Evolutionary conservation across 164 flowering plant genomes (phyloP), one percentile per base, ranked within the genome.

Genomic region (Nymphaea colorata): DNA sequence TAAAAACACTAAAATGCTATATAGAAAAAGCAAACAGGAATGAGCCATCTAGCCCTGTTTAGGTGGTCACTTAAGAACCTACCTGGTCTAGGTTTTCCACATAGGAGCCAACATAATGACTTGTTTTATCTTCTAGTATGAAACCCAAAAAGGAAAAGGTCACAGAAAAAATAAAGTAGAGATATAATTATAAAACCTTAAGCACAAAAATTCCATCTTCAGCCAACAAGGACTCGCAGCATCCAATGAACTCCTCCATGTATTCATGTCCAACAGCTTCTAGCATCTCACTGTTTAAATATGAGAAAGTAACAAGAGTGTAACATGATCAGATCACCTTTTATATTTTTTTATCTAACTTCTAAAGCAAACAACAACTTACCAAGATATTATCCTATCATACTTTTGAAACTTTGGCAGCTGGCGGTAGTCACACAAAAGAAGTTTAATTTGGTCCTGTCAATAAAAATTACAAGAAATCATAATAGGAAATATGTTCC

Each of bases 191-290:
- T 42, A 18, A 8, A 44, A 91, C 98, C 95, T 93, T 97, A n/a
- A 91, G 79, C 72, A 93, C 93, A 72, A 91, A 75, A 67, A 93
- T 79, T 4, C 98, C 97, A 64, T 91, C 76, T 72, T 85, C 82
- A 60, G 90, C 88, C 74, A 93, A 75, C 8, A 76, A 78, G 16
- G 97, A 86, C 62, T 93, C 97, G 68, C 94, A 89, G 51, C 85
- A 75, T 17, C 82, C 77, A 44, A 93, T 87, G 45, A 86, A 91
- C 41, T 85, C 91, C 66, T 87, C 95, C 90, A 93, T 83, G 75
- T 55, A 91, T 72, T 93, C 95, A 75, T 93, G 98, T 4, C 98
- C 97, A 25, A 93, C 93, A 62, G 73, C 84, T 85, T 91, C 97
- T 62, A 93, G 59, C 98, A 93, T 93, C 82, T 88, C 98, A 75